These are phyloP conservation scores for Dianthus caryophyllus DNA, from an alignment of 148 eudicot genomes.

Conservation along the genomic window DNA sequence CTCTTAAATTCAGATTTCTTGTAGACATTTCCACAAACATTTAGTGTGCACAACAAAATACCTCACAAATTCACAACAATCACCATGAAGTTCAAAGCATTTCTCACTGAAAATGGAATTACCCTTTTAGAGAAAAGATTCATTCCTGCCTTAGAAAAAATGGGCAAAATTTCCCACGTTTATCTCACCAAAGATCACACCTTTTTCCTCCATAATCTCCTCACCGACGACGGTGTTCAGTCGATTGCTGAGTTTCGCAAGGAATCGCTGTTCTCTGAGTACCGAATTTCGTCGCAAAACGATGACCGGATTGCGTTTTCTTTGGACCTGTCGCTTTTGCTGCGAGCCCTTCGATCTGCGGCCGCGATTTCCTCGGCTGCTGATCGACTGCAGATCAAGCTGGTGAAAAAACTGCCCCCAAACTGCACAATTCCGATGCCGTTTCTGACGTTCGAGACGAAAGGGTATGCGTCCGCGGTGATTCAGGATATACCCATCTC, in stretches of 20 bases:
- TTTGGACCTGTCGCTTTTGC: conserved; percentile 72
- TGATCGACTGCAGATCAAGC: conserved; percentile 64
- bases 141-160: conserved; percentile 78
- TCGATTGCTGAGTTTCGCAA: conserved; percentile 68
- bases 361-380: conserved; percentile 44
- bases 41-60: background rate
- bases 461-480: conserved; percentile 76
- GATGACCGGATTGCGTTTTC: conserved; percentile 78
- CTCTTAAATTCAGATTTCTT: no score
- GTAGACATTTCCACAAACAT: conserved; percentile 25
- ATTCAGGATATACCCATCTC: conserved; percentile 93
- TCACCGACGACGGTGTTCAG: conserved; percentile 62
- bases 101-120: conserved; percentile 70
- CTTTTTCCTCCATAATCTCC: conserved; percentile 81
- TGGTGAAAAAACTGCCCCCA: conserved; percentile 80
- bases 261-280: conserved; percentile 69
- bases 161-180: conserved; percentile 69
- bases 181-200: conserved; percentile 67
- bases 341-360: conserved; percentile 77
- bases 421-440: conserved; percentile 65
- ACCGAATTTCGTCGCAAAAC: conserved; percentile 71
- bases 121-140: conserved; percentile 67
- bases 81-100: conserved; percentile 89
- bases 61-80: background rate
- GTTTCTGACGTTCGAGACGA: conserved; percentile 72